These are phyloP conservation scores for Colletotrichum orbiculare DNA, from an alignment of 2,329 filamentous ascomycete species.

Conservation along the genomic window DNA sequence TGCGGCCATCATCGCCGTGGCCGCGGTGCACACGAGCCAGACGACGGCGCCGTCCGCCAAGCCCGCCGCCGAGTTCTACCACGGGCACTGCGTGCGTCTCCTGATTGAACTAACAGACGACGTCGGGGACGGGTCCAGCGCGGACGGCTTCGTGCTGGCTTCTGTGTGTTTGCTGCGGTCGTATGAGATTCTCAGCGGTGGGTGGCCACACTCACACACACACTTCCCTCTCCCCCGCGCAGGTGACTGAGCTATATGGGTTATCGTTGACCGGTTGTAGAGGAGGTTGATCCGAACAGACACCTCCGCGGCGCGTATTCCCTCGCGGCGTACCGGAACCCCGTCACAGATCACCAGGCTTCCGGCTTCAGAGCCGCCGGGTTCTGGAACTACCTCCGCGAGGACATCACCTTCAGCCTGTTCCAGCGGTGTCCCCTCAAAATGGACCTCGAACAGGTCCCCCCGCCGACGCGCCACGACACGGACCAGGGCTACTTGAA, in stretches of 20 bases:
- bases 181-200: slow-evolving; percentile 60
- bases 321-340: slow-evolving; percentile 47
- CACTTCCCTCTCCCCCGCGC: too few species aligned
- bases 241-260: not conserved
- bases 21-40: slow-evolving; percentile 53
- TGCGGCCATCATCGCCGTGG: slow-evolving; percentile 56
- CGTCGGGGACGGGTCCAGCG: slow-evolving; percentile 47
- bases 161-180: slow-evolving; percentile 59
- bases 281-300: slow-evolving; percentile 54
- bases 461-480: slow-evolving; percentile 20
- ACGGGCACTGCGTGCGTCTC: slow-evolving; percentile 51
- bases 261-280: slow-evolving; percentile 34
- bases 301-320: slow-evolving; percentile 60
- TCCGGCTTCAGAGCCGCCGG: slow-evolving; percentile 51
- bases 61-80: slow-evolving; percentile 51
- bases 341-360: slow-evolving; percentile 38
- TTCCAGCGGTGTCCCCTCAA: slow-evolving; percentile 55
- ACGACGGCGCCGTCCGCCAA: slow-evolving; percentile 43
- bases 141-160: slow-evolving; percentile 49
- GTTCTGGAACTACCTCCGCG: slow-evolving; percentile 63
- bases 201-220: slow-evolving; percentile 15
- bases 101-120: slow-evolving; percentile 49
- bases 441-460: slow-evolving; percentile 47
- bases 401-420: slow-evolving; percentile 65
- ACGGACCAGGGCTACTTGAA: slow-evolving; percentile 52